A percentile compares a stretch with the other conserved stretches of the same genome.
Evolutionary conservation across 352 stramenopile species (phyloP).

Genomic region (Globisporangium lucens): DNA sequence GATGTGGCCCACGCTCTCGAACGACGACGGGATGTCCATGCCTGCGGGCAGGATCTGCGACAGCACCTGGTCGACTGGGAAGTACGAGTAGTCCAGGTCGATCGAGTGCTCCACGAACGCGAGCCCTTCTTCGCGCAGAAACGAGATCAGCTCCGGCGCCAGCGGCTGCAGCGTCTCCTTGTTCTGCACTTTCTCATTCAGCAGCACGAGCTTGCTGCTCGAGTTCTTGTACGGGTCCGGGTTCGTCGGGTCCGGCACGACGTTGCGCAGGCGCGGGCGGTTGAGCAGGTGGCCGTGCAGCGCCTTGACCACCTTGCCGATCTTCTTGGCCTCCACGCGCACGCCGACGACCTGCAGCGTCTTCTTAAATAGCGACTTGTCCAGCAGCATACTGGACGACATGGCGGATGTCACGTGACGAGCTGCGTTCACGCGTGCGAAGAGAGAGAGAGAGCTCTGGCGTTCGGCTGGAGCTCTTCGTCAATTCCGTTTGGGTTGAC

Average conservation of each 20-base stretch:
- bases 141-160: constrained; percentile 44
- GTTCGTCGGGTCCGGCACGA: constrained; percentile 66
- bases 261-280: constrained; percentile 64
- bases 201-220: constrained; percentile 66
- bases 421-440: neutral
- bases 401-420: constrained; percentile 1
- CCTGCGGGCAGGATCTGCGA: constrained; percentile 74
- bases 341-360: constrained; percentile 70
- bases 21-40: constrained; percentile 91
- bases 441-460: too few species aligned
- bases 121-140: constrained; percentile 53
- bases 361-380: constrained; percentile 70
- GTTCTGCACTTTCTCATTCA: constrained; percentile 62
- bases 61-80: constrained; percentile 77
- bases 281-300: constrained; percentile 77
- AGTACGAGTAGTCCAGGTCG: constrained; percentile 79
- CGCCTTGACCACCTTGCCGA: constrained; percentile 64
- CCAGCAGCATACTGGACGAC: constrained; percentile 34
- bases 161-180: constrained; percentile 52
- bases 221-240: constrained; percentile 59
- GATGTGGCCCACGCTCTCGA: constrained; percentile 96
- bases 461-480: neutral
- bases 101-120: constrained; percentile 65
- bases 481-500: neutral
- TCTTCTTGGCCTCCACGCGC: constrained; percentile 79